phyloP scores from a whole-genome alignment of 139 green algal genomes.

The Desmodesmus armatus region DNA sequence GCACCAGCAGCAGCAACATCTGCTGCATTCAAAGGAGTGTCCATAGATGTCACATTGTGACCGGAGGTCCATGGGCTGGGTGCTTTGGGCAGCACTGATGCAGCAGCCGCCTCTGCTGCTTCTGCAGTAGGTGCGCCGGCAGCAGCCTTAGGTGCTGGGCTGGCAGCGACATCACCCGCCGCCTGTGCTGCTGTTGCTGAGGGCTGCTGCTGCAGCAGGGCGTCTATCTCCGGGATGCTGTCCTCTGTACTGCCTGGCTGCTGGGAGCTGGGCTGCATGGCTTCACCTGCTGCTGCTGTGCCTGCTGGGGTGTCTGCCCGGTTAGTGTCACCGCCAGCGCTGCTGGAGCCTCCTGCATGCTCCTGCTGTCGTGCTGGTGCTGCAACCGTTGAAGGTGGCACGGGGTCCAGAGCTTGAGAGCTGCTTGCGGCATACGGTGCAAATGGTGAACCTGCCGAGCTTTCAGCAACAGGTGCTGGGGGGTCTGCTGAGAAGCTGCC shows the following conservation, averaged over 20 bases:
- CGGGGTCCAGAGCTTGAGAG: neutral
- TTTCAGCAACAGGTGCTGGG: neutral
- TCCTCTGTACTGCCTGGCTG: neutral
- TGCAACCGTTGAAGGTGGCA: neutral
- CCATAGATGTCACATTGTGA: no score
- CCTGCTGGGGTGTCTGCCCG: neutral
- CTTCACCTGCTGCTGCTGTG: slow-evolving; percentile 1
- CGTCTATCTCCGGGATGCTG: slow-evolving; percentile 13
- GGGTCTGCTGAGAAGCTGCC: neutral
- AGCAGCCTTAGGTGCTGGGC: neutral
- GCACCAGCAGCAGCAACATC: no score
- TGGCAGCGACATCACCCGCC: neutral
- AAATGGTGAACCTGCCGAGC: neutral
- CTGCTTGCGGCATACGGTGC: neutral
- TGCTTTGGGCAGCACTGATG: no score
- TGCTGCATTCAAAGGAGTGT: no score
- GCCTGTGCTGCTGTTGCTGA: neutral
- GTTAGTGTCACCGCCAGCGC: neutral
- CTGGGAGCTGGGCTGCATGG: neutral
- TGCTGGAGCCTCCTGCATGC: no score
- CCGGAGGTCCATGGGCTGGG: no score
- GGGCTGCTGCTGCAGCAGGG: neutral
- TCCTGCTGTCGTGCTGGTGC: neutral
- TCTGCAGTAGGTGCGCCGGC: neutral
- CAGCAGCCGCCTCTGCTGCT: neutral